Conservation (phyloP, 108 stramenopile genomes). For the Nitzschia inconspicua region DNA sequence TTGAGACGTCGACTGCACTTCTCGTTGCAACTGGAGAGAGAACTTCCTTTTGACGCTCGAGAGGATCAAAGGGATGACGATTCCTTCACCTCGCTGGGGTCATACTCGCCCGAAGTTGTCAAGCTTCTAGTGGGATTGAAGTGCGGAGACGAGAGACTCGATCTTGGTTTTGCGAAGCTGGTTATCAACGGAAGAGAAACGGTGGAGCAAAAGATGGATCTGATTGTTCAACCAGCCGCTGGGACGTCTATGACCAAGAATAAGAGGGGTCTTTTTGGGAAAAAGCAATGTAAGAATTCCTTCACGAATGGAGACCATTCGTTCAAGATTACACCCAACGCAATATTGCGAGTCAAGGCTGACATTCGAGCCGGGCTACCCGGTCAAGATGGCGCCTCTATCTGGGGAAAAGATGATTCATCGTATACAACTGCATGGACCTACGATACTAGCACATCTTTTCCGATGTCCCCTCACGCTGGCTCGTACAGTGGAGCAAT, state of each 20-base stretch:
- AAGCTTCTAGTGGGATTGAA: constrained; percentile 35
- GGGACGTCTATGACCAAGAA: constrained; percentile 1
- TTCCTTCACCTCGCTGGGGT: neutral
- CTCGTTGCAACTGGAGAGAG: constrained; percentile 18
- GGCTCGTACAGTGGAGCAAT: no score
- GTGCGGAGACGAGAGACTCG: constrained; percentile 23
- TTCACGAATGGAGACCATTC: constrained; percentile 13
- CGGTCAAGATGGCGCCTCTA: constrained; percentile 6
- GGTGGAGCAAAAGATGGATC: constrained; percentile 12
- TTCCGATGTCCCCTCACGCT: no score
- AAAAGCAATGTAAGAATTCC: neutral
- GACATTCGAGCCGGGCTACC: constrained; percentile 10
- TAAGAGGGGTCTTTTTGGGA: constrained; percentile 14
- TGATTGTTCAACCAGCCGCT: constrained; percentile 10
- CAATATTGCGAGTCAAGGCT: constrained; percentile 14
- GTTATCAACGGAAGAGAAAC: constrained; percentile 22
- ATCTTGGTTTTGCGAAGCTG: constrained; percentile 27
- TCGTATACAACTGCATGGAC: constrained; percentile 18
- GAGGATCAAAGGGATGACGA: constrained; percentile 10
- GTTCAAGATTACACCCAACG: constrained; percentile 10
- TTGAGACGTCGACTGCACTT: constrained; percentile 18
- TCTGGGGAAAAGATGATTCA: constrained; percentile 21
- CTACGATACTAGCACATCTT: no score
- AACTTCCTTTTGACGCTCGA: neutral
- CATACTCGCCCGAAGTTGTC: constrained; percentile 23